Conservation (phyloP, 1,284 basidiomycete species). For the Leccinum huronense region DNA sequence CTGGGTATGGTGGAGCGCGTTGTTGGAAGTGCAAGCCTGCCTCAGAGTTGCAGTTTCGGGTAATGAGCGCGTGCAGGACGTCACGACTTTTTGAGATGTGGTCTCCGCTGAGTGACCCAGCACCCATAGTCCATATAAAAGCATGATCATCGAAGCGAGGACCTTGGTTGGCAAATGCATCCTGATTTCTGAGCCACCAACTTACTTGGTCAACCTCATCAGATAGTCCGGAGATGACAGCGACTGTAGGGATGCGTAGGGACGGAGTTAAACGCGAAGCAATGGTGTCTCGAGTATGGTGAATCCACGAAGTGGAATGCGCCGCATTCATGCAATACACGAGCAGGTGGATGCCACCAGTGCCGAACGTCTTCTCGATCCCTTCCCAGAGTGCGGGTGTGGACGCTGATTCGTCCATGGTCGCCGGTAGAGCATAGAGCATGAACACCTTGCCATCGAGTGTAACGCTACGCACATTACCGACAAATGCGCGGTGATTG, state of each 20-base stretch:
- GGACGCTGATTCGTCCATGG: slow-evolving; percentile 8
- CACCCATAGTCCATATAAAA: slow-evolving; percentile 17
- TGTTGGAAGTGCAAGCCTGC: slow-evolving; percentile 13
- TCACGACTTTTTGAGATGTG: slow-evolving; percentile 14
- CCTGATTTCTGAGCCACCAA: slow-evolving; percentile 24
- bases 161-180: slow-evolving; percentile 12
- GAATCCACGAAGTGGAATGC: slow-evolving; percentile 20
- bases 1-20: slow-evolving; percentile 12
- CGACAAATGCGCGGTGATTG: background rate
- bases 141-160: slow-evolving; percentile 20
- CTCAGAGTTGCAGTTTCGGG: slow-evolving; percentile 16
- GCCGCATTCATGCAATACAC: slow-evolving; percentile 26
- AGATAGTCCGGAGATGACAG: slow-evolving; percentile 22
- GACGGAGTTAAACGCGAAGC: slow-evolving; percentile 1
- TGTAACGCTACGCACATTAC: slow-evolving; percentile 13
- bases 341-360: slow-evolving; percentile 23
- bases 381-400: slow-evolving; percentile 4
- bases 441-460: slow-evolving; percentile 23
- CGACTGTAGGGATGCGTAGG: slow-evolving; percentile 19
- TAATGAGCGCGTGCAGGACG: slow-evolving; percentile 19
- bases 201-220: slow-evolving; percentile 15
- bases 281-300: slow-evolving; percentile 15
- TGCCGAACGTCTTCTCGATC: slow-evolving; percentile 15
- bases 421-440: slow-evolving; percentile 9
- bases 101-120: slow-evolving; percentile 7